Conservation (phyloP, 805 yeast genomes). For the Zygosaccharomyces bailii region DNA sequence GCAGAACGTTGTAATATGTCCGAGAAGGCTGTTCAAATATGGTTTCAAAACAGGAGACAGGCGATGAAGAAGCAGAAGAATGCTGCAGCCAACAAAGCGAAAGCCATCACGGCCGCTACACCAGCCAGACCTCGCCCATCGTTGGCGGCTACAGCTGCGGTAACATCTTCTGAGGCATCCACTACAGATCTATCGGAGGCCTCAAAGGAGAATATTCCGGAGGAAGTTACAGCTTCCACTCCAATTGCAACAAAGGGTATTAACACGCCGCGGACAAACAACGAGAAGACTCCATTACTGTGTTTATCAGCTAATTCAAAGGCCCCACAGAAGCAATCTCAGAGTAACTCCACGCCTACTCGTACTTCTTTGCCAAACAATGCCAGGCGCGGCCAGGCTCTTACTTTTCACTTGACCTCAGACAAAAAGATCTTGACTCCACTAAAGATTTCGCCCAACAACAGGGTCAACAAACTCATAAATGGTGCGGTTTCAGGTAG, state of each 20-base stretch:
- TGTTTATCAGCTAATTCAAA: not conserved
- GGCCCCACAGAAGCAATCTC: constrained; percentile 2
- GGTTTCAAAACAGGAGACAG: constrained; percentile 97
- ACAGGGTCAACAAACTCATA: constrained; percentile 34
- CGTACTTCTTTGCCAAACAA: constrained; percentile 15
- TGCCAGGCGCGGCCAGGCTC: constrained; percentile 31
- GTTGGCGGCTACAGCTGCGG: not conserved
- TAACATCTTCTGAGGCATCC: constrained; percentile 4
- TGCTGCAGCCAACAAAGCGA: constrained; percentile 15
- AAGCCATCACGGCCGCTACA: not conserved
- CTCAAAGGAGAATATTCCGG: not conserved
- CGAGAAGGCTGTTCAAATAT: constrained; percentile 96
- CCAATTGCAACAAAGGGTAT: constrained; percentile 10
- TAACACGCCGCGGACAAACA: constrained; percentile 5
- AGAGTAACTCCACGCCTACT: constrained; percentile 20
- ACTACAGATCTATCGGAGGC: constrained; percentile 1
- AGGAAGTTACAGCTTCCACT: constrained; percentile 5
- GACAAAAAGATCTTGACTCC: constrained; percentile 33
- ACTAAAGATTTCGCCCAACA: constrained; percentile 33
- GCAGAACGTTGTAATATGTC: constrained; percentile 84
- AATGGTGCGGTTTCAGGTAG: constrained; percentile 21
- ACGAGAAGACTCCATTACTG: constrained; percentile 1
- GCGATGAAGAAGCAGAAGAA: constrained; percentile 55
- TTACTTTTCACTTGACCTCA: constrained; percentile 33
- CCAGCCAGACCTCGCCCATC: not conserved